Evolutionary conservation across 345 rosid species (phyloP), one percentile per base, ranked within the genome.

Genomic region (Melaleuca alternifolia): DNA sequence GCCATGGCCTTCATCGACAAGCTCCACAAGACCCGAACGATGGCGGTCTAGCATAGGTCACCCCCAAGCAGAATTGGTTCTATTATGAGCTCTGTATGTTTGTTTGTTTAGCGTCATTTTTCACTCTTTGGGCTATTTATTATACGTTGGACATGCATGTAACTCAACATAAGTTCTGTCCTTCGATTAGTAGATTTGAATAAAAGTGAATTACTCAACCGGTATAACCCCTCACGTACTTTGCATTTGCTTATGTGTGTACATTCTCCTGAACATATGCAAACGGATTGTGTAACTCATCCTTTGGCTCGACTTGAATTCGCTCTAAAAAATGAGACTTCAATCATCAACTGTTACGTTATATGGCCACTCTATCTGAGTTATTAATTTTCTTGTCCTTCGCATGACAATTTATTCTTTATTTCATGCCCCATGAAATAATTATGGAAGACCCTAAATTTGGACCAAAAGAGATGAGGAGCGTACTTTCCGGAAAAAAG

Each of bases 1-100:
- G 92, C 92, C 76, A 33, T 93, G 11, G 92, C 85, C 54, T 93
- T 93, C 89, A 95, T 95, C 18, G 91, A 91, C 75, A 91, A 90
- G 89, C 92, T 93, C 89, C 94, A 93, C 81, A 93, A 92, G 44
- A 86, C 91, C 59, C 93, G 90, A 76, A 41, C 59, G 41, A 7
- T 30, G 16, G 84, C 24, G 16, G 84, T 62, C 44, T 4, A 28
- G 77, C 77, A 62, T 62, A 30, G 44, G 77, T 23, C 44, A 6
- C 44, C 79, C 46, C 37, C 14, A 6, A 20, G 41, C 46, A 6
- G 12, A 65, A 16, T 33, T 65, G 24, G 79, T 65, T 65, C 79
- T 18, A 20, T 33, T 10, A 33, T 2, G 46, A 33, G 46, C 9
- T 65, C 46, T 46, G 9, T 20, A 65, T 65, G 79, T 5, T 9